phyloP scores from a whole-genome alignment of 1,284 basidiomycete genomes.

The Microbotryum silenes-acaulis region DNA sequence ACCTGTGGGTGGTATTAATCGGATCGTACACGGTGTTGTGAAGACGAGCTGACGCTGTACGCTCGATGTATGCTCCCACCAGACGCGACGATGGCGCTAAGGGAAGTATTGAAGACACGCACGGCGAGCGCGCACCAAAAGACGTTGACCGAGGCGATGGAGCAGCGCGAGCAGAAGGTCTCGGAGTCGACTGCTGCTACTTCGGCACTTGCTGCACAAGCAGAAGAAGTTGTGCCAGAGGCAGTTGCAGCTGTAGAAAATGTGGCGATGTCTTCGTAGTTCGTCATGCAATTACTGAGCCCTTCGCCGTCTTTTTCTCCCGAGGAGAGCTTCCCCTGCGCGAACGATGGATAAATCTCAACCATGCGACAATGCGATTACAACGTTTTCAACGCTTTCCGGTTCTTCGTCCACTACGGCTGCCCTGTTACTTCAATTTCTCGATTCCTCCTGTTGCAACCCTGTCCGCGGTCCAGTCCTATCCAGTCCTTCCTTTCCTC shows the following conservation, averaged over 20 bases:
- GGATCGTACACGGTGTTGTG: neutral
- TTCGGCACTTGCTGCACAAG: neutral
- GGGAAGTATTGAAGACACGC: conserved; percentile 61
- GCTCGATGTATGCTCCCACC: neutral
- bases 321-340: neutral
- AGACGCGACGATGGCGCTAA: conserved; percentile 81
- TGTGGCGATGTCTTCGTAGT: neutral
- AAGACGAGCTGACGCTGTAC: neutral
- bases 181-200: no score
- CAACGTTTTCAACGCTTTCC: no score
- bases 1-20: conserved; percentile 51
- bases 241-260: neutral
- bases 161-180: conserved; percentile 47
- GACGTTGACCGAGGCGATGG: conserved; percentile 64
- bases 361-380: neutral
- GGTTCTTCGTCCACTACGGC: neutral
- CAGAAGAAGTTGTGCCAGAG: neutral
- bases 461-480: neutral
- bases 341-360: neutral
- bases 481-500: neutral
- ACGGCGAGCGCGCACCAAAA: conserved; percentile 82
- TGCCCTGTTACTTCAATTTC: neutral
- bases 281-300: neutral
- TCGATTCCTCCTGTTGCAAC: neutral
- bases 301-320: no score